Percentiles rank a stretch among this genome's conserved stretches.
Conservation (phyloP, 1,284 basidiomycete genomes). For the Psilocybe mexicana region DNA sequence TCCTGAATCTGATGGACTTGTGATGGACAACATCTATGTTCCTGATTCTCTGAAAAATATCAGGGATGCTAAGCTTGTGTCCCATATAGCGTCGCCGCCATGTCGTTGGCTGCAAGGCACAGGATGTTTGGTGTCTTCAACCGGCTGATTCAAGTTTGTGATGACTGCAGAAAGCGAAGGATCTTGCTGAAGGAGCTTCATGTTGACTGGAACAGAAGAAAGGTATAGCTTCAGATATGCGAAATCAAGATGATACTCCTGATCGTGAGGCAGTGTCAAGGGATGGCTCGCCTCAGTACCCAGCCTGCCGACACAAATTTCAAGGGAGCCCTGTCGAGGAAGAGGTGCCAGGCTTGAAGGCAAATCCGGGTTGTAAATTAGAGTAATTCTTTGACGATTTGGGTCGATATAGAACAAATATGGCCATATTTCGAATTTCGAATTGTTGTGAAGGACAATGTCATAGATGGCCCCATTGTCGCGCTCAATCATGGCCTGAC, state of each 20-base stretch:
- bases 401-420: constrained; percentile 39
- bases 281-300: constrained; percentile 32
- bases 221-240: constrained; percentile 35
- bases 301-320: constrained; percentile 32
- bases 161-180: neutral
- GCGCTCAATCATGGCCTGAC: constrained; percentile 30
- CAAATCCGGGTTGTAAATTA: constrained; percentile 32
- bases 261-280: constrained; percentile 23
- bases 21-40: neutral
- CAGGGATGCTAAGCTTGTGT: constrained; percentile 26
- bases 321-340: constrained; percentile 27
- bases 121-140: neutral
- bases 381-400: constrained; percentile 31
- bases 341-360: constrained; percentile 27
- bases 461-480: constrained; percentile 32
- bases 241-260: constrained; percentile 23
- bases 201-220: constrained; percentile 28
- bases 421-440: constrained; percentile 34
- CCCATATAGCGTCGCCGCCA: constrained; percentile 22
- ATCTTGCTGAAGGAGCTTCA: constrained; percentile 31
- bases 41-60: constrained; percentile 14
- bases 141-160: neutral
- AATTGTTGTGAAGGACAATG: constrained; percentile 31
- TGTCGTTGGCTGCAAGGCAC: neutral
- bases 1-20: no score